Evolutionary conservation across 768 basidiomycete species (phyloP).

Genomic region (Tylopilus balloui): DNA sequence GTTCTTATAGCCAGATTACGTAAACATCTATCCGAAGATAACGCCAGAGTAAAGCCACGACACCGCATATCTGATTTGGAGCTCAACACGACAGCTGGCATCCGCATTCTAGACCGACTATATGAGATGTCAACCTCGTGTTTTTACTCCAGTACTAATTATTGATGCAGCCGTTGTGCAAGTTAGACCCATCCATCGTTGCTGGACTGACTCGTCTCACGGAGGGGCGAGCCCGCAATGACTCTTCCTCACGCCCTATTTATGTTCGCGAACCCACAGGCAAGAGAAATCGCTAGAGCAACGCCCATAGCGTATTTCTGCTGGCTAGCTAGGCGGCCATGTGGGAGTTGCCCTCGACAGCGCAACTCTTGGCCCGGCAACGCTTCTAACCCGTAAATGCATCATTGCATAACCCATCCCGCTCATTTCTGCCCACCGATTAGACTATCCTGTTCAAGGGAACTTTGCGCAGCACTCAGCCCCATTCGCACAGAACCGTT

Average conservation of each 20-base stretch:
- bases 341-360: no score
- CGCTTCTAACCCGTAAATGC: constrained; percentile 14
- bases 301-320: no score
- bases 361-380: constrained; percentile 40
- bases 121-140: no score
- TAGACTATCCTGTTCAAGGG: constrained; percentile 56
- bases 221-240: neutral
- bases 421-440: neutral
- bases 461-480: constrained; percentile 43
- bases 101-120: no score
- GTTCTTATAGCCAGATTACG: constrained; percentile 4
- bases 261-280: constrained; percentile 35
- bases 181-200: no score
- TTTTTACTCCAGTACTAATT: no score
- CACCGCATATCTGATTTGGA: neutral
- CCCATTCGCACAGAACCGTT: constrained; percentile 70
- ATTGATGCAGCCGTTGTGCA: no score
- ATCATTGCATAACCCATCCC: neutral
- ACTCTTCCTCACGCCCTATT: neutral
- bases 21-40: neutral
- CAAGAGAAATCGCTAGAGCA: constrained; percentile 46
- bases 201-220: no score
- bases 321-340: no score
- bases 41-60: no score
- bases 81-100: no score